Evolutionary conservation across 2,329 filamentous ascomycete genomes (phyloP), one percentile per base, ranked within the genome.

Genomic region (Rhinocladiella similis): DNA sequence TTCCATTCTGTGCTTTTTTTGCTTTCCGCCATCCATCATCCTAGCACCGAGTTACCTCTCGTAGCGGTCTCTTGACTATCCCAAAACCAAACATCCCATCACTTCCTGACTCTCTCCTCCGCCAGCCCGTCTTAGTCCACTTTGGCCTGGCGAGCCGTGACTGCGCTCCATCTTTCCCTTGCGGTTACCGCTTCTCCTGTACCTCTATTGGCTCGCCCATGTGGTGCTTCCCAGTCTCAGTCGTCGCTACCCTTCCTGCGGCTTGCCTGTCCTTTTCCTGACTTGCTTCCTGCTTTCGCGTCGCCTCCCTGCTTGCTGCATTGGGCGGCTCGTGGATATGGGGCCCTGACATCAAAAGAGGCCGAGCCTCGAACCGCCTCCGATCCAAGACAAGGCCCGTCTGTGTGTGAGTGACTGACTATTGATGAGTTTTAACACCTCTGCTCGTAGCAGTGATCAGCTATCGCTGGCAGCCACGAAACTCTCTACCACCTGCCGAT

Each of bases 361-460:
- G 61, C 63, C 63, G 56, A 65, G 63, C 61, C 60, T 63, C 60
- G 54, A 65, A 62, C 58, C 50, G 59, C 59, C 52, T 63, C 57
- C 51, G 51, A 52, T 63, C 60, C 62, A 64, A 62, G 62, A 64
- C 60, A 64, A 59, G 56, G 50, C 59, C 29, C 58, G 36, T 57
- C 55, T 53, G 51, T 48, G 48, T 52, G 36, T 56, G 57, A 51
- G 51, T 59, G 58, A 54, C 47, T 59, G 53, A 59, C 58, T 52
- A 52, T 49, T 47, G 51, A 35, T 52, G 42, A 49, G 41, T 52
- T 56, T 47, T 36, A 55, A 38, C 29, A 33, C 7, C 10, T 33
- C 29, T 33, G 5, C 29, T 33, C 29, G 38, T n/a, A 18, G 38
- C 38, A 41, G 38, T 41, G 59, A 60, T 60, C 48, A 56, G 53